Base-by-base conservation (phyloP, 2,329 filamentous ascomycete species). In the Colletotrichum tofieldiae region DNA sequence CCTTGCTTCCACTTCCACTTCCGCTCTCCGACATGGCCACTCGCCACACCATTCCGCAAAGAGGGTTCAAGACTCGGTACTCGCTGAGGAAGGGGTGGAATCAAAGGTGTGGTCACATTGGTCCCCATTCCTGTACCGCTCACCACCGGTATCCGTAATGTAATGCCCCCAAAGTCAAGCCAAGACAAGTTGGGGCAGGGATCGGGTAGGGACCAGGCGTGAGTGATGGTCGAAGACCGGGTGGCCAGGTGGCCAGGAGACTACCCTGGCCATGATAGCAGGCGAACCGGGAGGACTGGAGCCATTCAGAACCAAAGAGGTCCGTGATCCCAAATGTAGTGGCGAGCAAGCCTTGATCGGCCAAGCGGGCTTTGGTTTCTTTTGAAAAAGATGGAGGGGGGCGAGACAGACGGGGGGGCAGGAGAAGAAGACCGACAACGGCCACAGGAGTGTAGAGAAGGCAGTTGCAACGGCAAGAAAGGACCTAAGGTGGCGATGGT, bases 301-400 rank as follows among this genome's bases (percentile, higher is more conserved):
- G 16, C 43, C 20, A 26, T 43, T 45, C 45, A 14, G 11, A 8
- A 6, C 20, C 18, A 43, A 43, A 62, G 58, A 63, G 69, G 69
- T 59, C 58, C 51, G 65, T 64, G 65, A 65, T 70, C 18, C 41
- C 37, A 68, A 43, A 39, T 39, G 16, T 29, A 51, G 43, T 39
- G 59, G 18, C 29, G 20, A 26, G 35, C 43, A 11, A 62, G 52
- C 37, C 65, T 69, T 52, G 59, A 64, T 69, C 26, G 52, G 65
- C 37, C 47, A 51, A 62, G 68, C 49, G 62, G 51, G 62, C 43
- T 54, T 66, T 52, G n/a, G n/a, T 45, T 49, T 47, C 54, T 29
- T 52, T 66, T 66, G 5, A 60, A 6, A 14, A 11, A 35, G 29
- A 35, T 20, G 29, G 32, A n/a, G 26, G 41, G 12, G 23, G 29